A percentile compares a stretch with the other conserved stretches of the same genome.
Conservation (phyloP, 2,329 filamentous ascomycete species). For the Coniochaeta sp. region DNA sequence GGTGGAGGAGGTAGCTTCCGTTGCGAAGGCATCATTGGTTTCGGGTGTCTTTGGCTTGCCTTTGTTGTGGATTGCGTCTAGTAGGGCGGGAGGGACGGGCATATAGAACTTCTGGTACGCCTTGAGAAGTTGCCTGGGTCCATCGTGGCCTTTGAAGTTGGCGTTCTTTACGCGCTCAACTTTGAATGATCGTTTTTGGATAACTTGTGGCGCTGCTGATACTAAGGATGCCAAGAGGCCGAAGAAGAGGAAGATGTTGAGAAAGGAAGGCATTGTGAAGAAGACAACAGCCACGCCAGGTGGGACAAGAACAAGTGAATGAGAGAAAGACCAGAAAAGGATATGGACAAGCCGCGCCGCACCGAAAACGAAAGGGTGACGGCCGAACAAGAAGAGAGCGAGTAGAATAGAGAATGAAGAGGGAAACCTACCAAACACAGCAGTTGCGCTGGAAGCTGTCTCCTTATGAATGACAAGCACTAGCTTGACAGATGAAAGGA, state of each 20-base stretch:
- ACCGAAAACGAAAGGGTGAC: slow-evolving; percentile 5
- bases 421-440: background rate
- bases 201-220: slow-evolving; percentile 34
- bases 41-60: slow-evolving; percentile 10
- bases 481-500: background rate
- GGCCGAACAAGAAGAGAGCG: background rate
- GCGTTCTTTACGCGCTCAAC: slow-evolving; percentile 50
- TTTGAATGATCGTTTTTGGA: slow-evolving; percentile 53
- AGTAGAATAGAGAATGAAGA: background rate
- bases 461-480: background rate
- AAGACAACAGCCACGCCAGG: slow-evolving; percentile 16
- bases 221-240: slow-evolving; percentile 39
- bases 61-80: slow-evolving; percentile 26
- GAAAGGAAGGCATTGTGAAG: slow-evolving; percentile 17
- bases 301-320: slow-evolving; percentile 10
- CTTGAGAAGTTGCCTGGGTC: slow-evolving; percentile 54
- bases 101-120: slow-evolving; percentile 64
- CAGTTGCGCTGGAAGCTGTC: background rate
- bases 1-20: slow-evolving; percentile 1
- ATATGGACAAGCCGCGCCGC: background rate
- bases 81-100: slow-evolving; percentile 34
- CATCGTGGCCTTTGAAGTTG: slow-evolving; percentile 48
- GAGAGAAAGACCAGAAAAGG: slow-evolving; percentile 5
- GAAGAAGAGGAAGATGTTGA: slow-evolving; percentile 29
- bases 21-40: no score